phyloP scores from a whole-genome alignment of 495 filamentous ascomycete genomes.

The Bryoglossum gracile region DNA sequence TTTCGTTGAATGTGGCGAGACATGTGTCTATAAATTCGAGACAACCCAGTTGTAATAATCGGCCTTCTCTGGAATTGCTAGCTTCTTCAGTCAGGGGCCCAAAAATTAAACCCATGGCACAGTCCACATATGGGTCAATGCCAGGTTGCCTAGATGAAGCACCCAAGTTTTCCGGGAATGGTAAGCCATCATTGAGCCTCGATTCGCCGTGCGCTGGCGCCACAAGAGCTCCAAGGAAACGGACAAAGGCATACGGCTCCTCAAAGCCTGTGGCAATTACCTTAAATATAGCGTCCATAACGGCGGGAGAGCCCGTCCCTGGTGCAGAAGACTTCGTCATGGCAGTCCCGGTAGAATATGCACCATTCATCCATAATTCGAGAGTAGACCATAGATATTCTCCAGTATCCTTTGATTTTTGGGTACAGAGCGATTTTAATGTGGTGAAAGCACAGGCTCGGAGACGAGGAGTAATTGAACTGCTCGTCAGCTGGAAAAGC shows the following conservation, averaged over 20 bases:
- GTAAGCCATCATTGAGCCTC: slow-evolving; percentile 61
- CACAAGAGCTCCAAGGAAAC: slow-evolving; percentile 61
- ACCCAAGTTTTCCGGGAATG: slow-evolving; percentile 88
- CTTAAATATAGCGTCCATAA: slow-evolving; percentile 36
- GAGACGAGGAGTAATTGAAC: slow-evolving; percentile 62
- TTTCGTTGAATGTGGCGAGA: slow-evolving; percentile 81
- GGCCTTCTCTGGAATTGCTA: slow-evolving; percentile 53
- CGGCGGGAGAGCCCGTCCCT: slow-evolving; percentile 3
- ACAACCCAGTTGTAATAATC: slow-evolving; percentile 66
- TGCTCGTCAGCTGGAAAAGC: slow-evolving; percentile 62
- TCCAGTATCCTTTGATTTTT: slow-evolving; percentile 52
- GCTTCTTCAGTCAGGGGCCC: slow-evolving; percentile 51
- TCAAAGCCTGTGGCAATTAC: slow-evolving; percentile 57
- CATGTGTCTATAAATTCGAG: slow-evolving; percentile 70
- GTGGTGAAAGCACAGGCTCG: slow-evolving; percentile 67
- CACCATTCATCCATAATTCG: slow-evolving; percentile 64
- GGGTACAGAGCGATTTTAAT: slow-evolving; percentile 57
- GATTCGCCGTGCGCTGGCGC: slow-evolving; percentile 49
- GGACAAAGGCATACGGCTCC: slow-evolving; percentile 73
- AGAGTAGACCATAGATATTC: slow-evolving; percentile 61
- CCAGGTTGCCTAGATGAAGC: slow-evolving; percentile 70
- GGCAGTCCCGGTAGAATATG: slow-evolving; percentile 30
- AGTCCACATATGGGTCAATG: slow-evolving; percentile 89
- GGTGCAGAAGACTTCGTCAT: slow-evolving; percentile 15
- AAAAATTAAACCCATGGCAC: slow-evolving; percentile 69